phyloP scores from a whole-genome alignment of 2,329 filamentous ascomycete species.

The Apiospora marii region DNA sequence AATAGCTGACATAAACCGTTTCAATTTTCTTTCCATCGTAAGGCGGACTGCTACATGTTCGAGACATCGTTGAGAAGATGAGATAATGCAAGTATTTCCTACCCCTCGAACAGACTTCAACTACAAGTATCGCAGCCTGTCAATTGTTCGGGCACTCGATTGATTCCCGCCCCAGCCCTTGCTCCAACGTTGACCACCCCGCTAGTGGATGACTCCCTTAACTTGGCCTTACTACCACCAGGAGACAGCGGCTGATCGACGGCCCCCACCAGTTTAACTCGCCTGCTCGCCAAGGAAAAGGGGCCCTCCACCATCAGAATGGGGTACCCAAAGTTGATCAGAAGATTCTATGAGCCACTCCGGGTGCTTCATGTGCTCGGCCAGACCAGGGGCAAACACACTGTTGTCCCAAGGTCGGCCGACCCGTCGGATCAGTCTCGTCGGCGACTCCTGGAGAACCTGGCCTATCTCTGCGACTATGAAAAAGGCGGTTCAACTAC shows the following conservation, averaged over 20 bases:
- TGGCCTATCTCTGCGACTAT: constrained; percentile 56
- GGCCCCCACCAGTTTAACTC: not conserved
- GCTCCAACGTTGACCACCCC: not conserved
- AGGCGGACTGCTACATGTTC: too few species aligned
- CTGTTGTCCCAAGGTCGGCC: not conserved
- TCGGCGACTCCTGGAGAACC: constrained; percentile 46
- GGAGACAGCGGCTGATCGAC: not conserved
- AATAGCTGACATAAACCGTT: too few species aligned
- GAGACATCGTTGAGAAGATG: not conserved
- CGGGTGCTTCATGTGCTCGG: constrained; percentile 44
- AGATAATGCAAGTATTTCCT: too few species aligned
- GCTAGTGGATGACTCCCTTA: not conserved
- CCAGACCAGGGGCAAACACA: constrained; percentile 41
- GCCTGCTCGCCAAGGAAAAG: constrained; percentile 22
- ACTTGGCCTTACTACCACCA: not conserved
- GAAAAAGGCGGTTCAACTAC: constrained; percentile 49
- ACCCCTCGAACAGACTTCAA: too few species aligned
- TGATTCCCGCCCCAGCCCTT: too few species aligned
- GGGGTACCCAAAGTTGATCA: constrained; percentile 6
- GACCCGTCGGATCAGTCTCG: constrained; percentile 27
- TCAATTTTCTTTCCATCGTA: not conserved
- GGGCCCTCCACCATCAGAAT: not conserved
- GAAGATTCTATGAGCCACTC: constrained; percentile 50
- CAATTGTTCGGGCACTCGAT: too few species aligned
- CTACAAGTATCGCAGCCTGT: too few species aligned